Base-by-base conservation (phyloP, 306 rosid species). In the Dalbergia cochinchinensis region DNA sequence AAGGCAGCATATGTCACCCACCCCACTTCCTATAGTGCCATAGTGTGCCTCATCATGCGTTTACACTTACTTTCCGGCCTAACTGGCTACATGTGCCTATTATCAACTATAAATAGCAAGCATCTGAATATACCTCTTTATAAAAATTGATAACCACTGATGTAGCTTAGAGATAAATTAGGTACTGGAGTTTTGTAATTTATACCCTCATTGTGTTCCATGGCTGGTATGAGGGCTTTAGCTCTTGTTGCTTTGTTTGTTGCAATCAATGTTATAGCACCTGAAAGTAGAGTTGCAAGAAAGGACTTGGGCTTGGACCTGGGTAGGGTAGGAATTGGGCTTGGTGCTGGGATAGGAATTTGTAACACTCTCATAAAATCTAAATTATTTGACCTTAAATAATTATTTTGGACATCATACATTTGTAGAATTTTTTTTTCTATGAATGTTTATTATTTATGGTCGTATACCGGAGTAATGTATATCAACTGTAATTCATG, bases 271-370 rank as follows among this genome's bases (percentile, higher is more conserved):
- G 67, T 20, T 2, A 72, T 81, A 12, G 51, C 59, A 2, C 84
- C 82, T 18, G 89, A 89, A 20, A 77, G 97, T 22, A 81, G 91
- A 72, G 90, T 67, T 16, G 92, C 78, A 15, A 87, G 94, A 75
- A 89, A 89, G 78, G 88, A 92, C 73, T 83, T 92, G 2, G 93
- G 94, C 8, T 34, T 90, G 77, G 84, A 88, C 84, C 82, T 92
- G 1, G 97, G 93, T 69, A 92, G 94, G 8, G 1, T 86, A 6
- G 93, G 94, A 48, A 1, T 86, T 66, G 94, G 94, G 8, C 5
- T 85, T 13, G 93, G 94, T 53, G 65, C 90, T 33, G 88, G 93
- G 10, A 0, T 88, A 15, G 94, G 94, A 44, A n/a, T n/a, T n/a
- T n/a, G n/a, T n/a, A n/a, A n/a, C n/a, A n/a, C n/a, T n/a, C n/a